Evolutionary conservation across 2,329 filamentous ascomycete species (phyloP), one percentile per base, ranked within the genome.

Genomic region (Penicillium sp.): DNA sequence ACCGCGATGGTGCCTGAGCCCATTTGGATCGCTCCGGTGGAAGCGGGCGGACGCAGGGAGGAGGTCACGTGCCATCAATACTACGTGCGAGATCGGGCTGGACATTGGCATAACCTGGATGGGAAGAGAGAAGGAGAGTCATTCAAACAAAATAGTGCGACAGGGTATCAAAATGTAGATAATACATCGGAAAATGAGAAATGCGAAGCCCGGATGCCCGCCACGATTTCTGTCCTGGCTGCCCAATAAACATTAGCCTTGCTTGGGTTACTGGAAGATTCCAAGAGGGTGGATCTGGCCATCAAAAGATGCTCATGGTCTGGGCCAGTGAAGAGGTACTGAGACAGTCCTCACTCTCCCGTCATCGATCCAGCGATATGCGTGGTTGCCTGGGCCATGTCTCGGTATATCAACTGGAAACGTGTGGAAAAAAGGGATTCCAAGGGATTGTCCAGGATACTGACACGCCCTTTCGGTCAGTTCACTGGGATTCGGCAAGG

Each of bases 131-230:
- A n/a, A 37, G 12, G 15, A 46, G 33, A 32, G 7, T 37, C 18
- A 21, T 37, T 49, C 32, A 40, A 49, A 44, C 41, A 32, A 17
- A 47, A 23, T 21, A 40, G 32, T 34, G 54, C 49, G 45, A 47
- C 10, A 49, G 58, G 59, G 59, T 62, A 61, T 62, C 59, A 56
- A 54, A 55, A 39, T 34, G 36, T 21, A 49, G 27, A 51, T 45
- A 47, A 44, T 48, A 59, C 42, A 50, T 39, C 26, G 37, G 12
- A 21, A 29, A 33, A 44, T 15, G 15, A 50, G 17, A 24, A 10
- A 18, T 23, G 12, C 23, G 39, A 42, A n/a, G 21, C 39, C 26
- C n/a, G 26, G 17, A 21, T 8, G 21, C 4, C n/a, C n/a, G n/a
- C n/a, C n/a, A 36, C 15, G 33, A 6, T 3, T 7, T 36, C 33